Evolutionary conservation across 2,329 filamentous ascomycete species (phyloP), one percentile per base, ranked within the genome.

Genomic region (Thelonectria olida): DNA sequence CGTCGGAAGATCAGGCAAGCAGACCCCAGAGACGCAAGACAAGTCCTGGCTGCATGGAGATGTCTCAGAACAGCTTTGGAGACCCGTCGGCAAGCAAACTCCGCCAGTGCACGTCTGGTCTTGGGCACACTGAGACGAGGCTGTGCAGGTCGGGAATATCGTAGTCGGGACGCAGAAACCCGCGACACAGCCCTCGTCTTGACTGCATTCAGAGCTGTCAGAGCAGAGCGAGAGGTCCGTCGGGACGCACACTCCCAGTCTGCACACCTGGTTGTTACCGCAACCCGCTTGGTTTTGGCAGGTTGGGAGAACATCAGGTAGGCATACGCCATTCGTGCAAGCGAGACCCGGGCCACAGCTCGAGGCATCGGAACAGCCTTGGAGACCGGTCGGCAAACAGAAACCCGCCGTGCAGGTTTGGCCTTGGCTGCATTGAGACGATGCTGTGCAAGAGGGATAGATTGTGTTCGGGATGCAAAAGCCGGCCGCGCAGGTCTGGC

Each of bases 241-340:
- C 12, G 57, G 57, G 5, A 60, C 42, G 19, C 57, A 60, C 7
- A 60, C 51, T n/a, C 38, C 39, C 7, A 60, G 42, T n/a, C 51
- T 25, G 12, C 57, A 60, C 4, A 60, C 57, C 23, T 54, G 36
- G 2, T 36, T 54, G 4, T 45, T 47, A n/a, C 44, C 36, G 19
- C 57, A 60, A 8, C 45, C 34, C 4, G 36, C 8, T 54, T n/a
- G 12, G 45, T 19, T 7, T 54, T 51, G 3, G 22, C 57, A 60
- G 6, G 51, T 17, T 13, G 57, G 38, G 2, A 60, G 27, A 38
- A 51, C 54, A 22, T 23, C 22, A 4, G 51, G 36, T 7, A 54
- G 27, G 13, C 57, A 60, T 5, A 44, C 22, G 2, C 57, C 57
- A 22, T 5, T 51, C 2, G 45, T 49, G 13, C 57, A 60, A 3